Percentiles rank a stretch among this genome's conserved stretches.
These are phyloP conservation scores for Cymbopogon flexuosus DNA, from an alignment of 202 grass and related monocot genomes.

Conservation along the genomic window DNA sequence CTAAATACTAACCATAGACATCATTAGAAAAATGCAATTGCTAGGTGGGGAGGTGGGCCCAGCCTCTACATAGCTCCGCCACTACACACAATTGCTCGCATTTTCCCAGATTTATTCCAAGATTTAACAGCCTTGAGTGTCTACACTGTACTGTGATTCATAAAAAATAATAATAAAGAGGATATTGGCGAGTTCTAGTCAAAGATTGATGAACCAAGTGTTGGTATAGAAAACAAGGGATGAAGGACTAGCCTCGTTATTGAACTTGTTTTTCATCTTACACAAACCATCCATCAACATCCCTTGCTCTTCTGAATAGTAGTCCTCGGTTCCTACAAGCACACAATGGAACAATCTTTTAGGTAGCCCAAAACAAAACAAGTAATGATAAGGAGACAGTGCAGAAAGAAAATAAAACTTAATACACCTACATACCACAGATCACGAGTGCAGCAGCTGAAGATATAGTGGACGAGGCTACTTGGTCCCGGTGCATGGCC, in stretches of 20 bases:
- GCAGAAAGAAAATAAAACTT: not conserved
- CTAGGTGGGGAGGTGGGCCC: too few species aligned
- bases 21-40: too few species aligned
- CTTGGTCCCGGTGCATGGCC: not conserved
- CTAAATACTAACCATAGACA: too few species aligned
- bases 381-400: not conserved
- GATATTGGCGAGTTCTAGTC: not conserved
- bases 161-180: not conserved
- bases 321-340: not conserved
- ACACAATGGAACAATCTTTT: not conserved
- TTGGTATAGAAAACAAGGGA: not conserved
- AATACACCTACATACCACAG: not conserved
- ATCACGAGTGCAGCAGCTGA: not conserved
- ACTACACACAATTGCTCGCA: too few species aligned
- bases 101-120: not conserved
- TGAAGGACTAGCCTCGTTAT: not conserved
- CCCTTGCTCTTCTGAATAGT: not conserved
- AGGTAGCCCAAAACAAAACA: not conserved
- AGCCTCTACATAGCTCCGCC: too few species aligned
- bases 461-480: not conserved
- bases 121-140: not conserved
- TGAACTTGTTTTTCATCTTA: not conserved
- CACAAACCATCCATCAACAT: not conserved
- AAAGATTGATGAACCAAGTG: not conserved
- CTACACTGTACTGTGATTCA: not conserved